Evolutionary conservation across 345 rosid species (phyloP), one percentile per base, ranked within the genome.

Genomic region (Linum usitatissimum): DNA sequence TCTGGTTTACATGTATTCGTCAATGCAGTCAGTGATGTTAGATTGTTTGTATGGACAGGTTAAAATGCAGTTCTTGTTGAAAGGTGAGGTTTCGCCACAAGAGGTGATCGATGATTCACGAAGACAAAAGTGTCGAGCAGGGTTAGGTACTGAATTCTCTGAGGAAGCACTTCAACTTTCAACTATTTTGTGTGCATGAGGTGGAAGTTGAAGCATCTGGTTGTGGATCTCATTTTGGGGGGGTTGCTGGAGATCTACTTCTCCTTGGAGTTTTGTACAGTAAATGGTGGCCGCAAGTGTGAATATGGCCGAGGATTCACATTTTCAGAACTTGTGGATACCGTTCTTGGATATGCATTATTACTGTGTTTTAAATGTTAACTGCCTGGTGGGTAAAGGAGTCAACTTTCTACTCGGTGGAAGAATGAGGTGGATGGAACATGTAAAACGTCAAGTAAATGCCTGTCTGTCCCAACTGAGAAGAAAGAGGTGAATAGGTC

Each of bases 41-140:
- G 62, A 3, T 65, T 55, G 30, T 39, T 64, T 15, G 66, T 30
- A 66, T 70, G 71, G 64, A 62, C 82, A 87, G 96, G 88, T 87
- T 65, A 93, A 90, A 81, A 71, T 87, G 86, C 90, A 84, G 71
- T 87, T 77, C 66, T 62, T 83, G 76, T 64, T 83, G n/a, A 84
- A 86, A 80, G 82, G 83, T 86, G 69, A 76, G 83, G 76, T 85
- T 83, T 73, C 79, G 83, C 73, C 88, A 93, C 80, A 87, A 84
- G 87, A 68, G 69, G 67, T 64, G 81, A 78, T 80, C n/a, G n/a
- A n/a, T n/a, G n/a, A n/a, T n/a, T n/a, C 80, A 80, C 65, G 70
- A 57, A 20, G 45, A 40, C 51, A 51, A 48, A 53, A 31, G 57
- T 54, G 58, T 12, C 45, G 42, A 9, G 30, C 30, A 36, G 12